These are phyloP conservation scores for Prunus kanzakura DNA, from an alignment of 306 rosid species.

Conservation along the genomic window DNA sequence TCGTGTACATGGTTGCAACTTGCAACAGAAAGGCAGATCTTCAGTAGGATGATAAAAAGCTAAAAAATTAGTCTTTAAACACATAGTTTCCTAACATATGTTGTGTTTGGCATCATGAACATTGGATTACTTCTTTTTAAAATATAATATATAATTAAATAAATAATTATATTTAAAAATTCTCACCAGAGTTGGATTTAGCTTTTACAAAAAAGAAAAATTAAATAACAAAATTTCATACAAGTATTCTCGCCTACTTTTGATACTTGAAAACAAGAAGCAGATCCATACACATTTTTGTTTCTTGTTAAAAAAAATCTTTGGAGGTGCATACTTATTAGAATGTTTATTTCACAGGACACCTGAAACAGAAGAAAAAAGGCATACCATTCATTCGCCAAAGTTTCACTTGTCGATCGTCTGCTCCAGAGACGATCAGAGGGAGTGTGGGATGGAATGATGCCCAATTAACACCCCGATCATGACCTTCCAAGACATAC, in stretches of 20 bases:
- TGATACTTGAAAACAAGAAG: slow-evolving; percentile 1
- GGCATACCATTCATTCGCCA: slow-evolving; percentile 86
- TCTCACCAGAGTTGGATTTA: neutral
- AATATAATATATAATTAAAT: neutral
- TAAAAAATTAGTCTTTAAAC: neutral
- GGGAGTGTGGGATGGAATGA: slow-evolving; percentile 86
- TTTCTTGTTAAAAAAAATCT: slow-evolving; percentile 7
- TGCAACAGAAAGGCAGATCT: neutral
- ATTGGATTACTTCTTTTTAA: neutral
- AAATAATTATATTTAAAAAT: neutral
- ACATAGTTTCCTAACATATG: neutral
- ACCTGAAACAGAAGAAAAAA: neutral
- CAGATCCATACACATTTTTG: neutral
- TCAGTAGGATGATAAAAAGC: neutral
- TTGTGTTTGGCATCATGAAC: neutral
- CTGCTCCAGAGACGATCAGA: slow-evolving; percentile 88
- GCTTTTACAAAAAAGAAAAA: neutral
- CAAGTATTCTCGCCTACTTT: neutral
- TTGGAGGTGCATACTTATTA: neutral
- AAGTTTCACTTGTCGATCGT: slow-evolving; percentile 84
- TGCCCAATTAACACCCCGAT: slow-evolving; percentile 96
- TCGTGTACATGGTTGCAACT: neutral
- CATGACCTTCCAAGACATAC: slow-evolving; percentile 93
- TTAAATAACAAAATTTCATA: neutral
- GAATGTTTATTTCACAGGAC: neutral